These are phyloP conservation scores for Penicillium frequentans DNA, from an alignment of 2,329 filamentous ascomycete species.

Conservation along the genomic window DNA sequence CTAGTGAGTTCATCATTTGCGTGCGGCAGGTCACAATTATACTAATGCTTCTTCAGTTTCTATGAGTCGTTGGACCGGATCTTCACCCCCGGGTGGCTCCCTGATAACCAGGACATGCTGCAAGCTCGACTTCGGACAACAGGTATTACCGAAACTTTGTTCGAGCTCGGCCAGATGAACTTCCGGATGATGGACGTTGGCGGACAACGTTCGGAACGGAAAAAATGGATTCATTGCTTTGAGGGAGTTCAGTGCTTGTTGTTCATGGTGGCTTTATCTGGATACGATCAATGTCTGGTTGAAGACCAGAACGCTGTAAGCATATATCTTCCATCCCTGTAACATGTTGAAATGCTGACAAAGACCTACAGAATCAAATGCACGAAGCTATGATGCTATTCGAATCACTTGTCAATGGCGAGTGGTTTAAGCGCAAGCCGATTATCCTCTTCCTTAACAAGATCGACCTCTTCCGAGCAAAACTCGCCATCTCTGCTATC, in stretches of 20 bases:
- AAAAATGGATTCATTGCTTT: conserved; percentile 98
- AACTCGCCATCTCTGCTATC: conserved; percentile 69
- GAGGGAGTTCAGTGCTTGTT: conserved; percentile 90
- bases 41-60: conserved; percentile 60
- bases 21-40: neutral
- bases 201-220: conserved; percentile 86
- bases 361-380: conserved; percentile 72
- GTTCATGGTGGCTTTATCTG: conserved; percentile 92
- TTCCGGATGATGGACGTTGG: conserved; percentile 98
- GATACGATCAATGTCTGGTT: conserved; percentile 93
- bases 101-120: conserved; percentile 90
- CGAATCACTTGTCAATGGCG: conserved; percentile 81
- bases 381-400: conserved; percentile 85
- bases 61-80: conserved; percentile 75
- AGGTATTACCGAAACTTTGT: conserved; percentile 92
- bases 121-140: conserved; percentile 88
- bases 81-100: conserved; percentile 76
- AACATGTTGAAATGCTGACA: neutral
- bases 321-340: conserved; percentile 17
- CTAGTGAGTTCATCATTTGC: conserved; percentile 63
- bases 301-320: conserved; percentile 94
- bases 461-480: conserved; percentile 81
- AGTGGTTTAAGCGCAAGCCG: conserved; percentile 80
- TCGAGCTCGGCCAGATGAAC: conserved; percentile 86
- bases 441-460: conserved; percentile 86